phyloP scores from a whole-genome alignment of 2,329 filamentous ascomycete species.

The Talaromyces atroroseus region DNA sequence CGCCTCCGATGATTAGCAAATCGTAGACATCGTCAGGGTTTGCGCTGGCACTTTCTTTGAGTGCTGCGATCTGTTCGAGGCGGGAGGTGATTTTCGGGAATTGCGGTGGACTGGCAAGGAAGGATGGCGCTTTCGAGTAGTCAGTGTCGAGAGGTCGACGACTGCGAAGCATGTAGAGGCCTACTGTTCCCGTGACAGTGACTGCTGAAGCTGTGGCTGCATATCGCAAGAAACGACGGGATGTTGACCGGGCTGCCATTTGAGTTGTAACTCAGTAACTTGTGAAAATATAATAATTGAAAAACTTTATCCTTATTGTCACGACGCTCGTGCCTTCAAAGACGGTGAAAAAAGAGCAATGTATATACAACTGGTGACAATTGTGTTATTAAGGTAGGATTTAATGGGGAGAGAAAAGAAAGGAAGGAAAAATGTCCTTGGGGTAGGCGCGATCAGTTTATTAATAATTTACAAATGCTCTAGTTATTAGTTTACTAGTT shows the following conservation, averaged over 20 bases:
- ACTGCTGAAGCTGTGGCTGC: conserved; percentile 1
- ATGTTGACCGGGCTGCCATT: conserved; percentile 2
- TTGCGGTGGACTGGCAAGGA: conserved; percentile 27
- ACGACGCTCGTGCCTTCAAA: background rate
- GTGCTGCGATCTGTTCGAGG: conserved; percentile 47
- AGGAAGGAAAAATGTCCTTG: background rate
- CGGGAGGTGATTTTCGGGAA: conserved; percentile 48
- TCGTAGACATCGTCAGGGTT: conserved; percentile 58
- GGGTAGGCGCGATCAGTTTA: background rate
- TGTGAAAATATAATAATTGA: background rate
- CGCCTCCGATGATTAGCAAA: conserved; percentile 70
- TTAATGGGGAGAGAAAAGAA: background rate
- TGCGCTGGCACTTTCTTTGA: conserved; percentile 39
- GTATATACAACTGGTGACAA: background rate
- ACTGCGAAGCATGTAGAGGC: conserved; percentile 1
- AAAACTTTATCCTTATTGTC: background rate
- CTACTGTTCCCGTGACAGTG: background rate
- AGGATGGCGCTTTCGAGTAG: background rate
- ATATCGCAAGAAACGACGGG: conserved; percentile 6
- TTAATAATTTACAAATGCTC: background rate
- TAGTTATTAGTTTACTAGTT: background rate
- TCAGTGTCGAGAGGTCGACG: conserved; percentile 2
- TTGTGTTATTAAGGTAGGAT: background rate
- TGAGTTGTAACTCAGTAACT: background rate
- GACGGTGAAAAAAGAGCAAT: background rate